Evolutionary conservation across 139 green algal genomes (phyloP).

Genomic region (Chlorella sp.): DNA sequence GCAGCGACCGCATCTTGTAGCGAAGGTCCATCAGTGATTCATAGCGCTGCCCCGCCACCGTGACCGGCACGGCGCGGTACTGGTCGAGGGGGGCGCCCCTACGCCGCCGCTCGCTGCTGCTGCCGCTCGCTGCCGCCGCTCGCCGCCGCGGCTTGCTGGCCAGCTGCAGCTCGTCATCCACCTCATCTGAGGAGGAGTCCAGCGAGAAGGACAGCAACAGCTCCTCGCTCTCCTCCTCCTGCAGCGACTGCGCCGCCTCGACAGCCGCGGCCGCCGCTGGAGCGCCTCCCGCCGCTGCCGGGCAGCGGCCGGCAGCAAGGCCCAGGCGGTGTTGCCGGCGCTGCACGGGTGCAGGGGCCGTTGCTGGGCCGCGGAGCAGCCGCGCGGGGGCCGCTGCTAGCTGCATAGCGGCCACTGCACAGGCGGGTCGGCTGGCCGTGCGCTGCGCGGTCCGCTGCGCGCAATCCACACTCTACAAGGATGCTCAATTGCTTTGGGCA

Average conservation of each 20-base stretch:
- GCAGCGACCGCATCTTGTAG: slow-evolving; percentile 3
- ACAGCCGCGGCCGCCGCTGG: too few relatives aligned
- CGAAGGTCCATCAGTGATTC: background rate
- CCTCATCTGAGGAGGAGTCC: background rate
- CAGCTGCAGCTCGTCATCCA: background rate
- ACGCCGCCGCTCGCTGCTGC: background rate
- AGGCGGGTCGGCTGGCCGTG: too few relatives aligned
- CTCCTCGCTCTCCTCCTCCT: background rate
- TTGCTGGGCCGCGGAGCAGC: too few relatives aligned
- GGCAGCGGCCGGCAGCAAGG: background rate
- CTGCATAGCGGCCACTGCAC: too few relatives aligned
- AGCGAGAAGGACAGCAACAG: background rate
- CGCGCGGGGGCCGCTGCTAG: too few relatives aligned
- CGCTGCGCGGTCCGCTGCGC: too few relatives aligned
- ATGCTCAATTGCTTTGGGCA: too few relatives aligned
- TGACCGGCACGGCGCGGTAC: background rate
- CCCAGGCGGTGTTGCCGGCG: background rate
- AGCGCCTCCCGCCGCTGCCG: background rate
- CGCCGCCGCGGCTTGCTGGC: background rate
- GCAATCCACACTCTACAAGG: too few relatives aligned
- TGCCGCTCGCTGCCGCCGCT: background rate
- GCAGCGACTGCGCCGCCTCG: background rate
- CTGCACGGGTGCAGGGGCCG: background rate
- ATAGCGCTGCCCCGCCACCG: background rate
- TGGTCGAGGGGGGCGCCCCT: background rate